phyloP scores from a whole-genome alignment of 2,329 filamentous ascomycete species.

The Clonostachys rhizophaga region DNA sequence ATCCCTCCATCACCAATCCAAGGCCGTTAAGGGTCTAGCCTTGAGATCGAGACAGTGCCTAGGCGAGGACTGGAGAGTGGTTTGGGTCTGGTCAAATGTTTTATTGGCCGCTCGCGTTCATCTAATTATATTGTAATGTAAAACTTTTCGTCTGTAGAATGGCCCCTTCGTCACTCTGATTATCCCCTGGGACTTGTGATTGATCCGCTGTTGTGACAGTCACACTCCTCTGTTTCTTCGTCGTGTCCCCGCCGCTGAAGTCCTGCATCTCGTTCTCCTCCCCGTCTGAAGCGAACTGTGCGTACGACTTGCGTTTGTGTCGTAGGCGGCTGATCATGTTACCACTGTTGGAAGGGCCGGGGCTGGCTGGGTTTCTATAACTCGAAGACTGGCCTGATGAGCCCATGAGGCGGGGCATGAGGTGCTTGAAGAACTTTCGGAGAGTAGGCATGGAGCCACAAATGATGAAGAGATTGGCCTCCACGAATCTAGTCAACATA shows the following conservation, averaged over 20 bases:
- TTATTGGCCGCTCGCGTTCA: no score
- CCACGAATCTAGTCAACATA: conserved; percentile 18
- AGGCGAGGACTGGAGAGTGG: no score
- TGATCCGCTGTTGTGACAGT: not conserved
- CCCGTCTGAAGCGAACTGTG: conserved; percentile 5
- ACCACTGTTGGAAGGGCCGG: not conserved
- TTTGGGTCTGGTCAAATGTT: no score
- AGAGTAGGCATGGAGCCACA: conserved; percentile 31
- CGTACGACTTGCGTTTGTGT: conserved; percentile 8
- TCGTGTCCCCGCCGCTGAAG: conserved; percentile 1
- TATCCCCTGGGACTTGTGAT: conserved; percentile 6
- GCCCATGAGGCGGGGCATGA: conserved; percentile 18
- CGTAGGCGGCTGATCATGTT: conserved; percentile 5
- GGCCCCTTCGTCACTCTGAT: conserved; percentile 12
- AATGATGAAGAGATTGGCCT: conserved; percentile 30
- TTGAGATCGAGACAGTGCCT: no score
- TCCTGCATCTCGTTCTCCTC: conserved; percentile 7
- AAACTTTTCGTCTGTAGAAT: conserved; percentile 13
- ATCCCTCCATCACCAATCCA: no score
- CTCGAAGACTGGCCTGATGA: not conserved
- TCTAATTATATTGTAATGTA: no score
- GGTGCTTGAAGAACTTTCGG: conserved; percentile 24
- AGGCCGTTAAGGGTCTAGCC: no score
- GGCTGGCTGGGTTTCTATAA: not conserved
- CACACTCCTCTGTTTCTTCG: not conserved